Evolutionary conservation across 352 stramenopile species (phyloP).

Genomic region (Pythium phragmitis): DNA sequence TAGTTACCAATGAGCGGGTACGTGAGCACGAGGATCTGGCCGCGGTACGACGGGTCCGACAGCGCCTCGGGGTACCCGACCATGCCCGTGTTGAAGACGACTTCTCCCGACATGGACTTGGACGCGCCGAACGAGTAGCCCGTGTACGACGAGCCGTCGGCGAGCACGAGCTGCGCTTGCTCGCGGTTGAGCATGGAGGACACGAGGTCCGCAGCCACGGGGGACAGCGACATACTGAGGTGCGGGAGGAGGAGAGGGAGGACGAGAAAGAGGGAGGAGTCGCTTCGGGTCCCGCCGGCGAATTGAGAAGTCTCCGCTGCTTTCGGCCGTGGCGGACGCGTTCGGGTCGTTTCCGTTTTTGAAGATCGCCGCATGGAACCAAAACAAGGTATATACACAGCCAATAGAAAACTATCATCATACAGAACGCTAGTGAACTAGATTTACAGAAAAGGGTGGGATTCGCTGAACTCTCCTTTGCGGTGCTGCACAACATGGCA

Average conservation of each 20-base stretch:
- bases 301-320: conserved; percentile 32
- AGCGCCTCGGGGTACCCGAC: conserved; percentile 98
- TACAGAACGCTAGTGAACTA: conserved; percentile 15
- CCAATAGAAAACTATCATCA: neutral
- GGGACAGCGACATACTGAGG: conserved; percentile 41
- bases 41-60: conserved; percentile 97
- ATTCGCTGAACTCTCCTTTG: neutral
- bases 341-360: conserved; percentile 16
- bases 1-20: conserved; percentile 99
- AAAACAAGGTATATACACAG: conserved; percentile 25
- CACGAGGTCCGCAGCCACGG: conserved; percentile 42
- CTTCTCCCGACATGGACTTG: conserved; percentile 90
- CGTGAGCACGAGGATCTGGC: conserved; percentile 97
- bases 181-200: conserved; percentile 43
- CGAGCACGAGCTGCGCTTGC: conserved; percentile 70
- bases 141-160: conserved; percentile 74
- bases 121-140: conserved; percentile 80
- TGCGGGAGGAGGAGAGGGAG: conserved; percentile 23
- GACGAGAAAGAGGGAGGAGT: conserved; percentile 19
- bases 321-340: neutral
- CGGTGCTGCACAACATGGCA: conserved; percentile 16
- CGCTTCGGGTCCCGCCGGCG: conserved; percentile 34
- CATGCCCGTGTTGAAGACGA: conserved; percentile 99
- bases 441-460: conserved; percentile 20
- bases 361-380: conserved; percentile 21